phyloP scores from a whole-genome alignment of 495 filamentous ascomycete species.

The Xylaria curta region DNA sequence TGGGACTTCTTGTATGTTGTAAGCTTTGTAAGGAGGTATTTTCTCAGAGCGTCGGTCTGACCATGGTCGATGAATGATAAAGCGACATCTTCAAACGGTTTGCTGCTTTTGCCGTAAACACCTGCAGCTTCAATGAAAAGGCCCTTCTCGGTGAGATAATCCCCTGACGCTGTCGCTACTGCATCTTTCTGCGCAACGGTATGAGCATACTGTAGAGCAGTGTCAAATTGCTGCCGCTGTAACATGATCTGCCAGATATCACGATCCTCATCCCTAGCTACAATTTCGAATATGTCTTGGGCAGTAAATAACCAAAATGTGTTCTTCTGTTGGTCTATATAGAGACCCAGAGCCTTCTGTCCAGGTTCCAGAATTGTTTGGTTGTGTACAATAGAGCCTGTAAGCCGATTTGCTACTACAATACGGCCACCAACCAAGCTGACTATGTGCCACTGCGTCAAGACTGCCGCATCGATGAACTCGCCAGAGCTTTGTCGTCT shows the following conservation, averaged over 20 bases:
- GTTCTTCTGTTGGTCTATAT: conserved; percentile 87
- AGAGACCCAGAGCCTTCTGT: conserved; percentile 77
- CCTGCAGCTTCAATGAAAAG: conserved; percentile 83
- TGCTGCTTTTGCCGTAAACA: conserved; percentile 93
- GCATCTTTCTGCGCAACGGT: conserved; percentile 79
- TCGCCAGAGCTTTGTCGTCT: conserved; percentile 71
- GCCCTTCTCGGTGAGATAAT: conserved; percentile 80
- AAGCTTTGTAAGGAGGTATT: conserved; percentile 87
- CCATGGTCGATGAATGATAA: conserved; percentile 86
- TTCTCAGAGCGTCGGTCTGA: conserved; percentile 89
- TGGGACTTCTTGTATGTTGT: conserved; percentile 79
- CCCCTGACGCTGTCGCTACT: conserved; percentile 87
- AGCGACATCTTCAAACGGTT: conserved; percentile 94
- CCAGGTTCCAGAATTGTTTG: conserved; percentile 83
- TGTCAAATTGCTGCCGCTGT: conserved; percentile 81
- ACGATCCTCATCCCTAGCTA: conserved; percentile 84
- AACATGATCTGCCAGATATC: conserved; percentile 95
- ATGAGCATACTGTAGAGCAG: conserved; percentile 80
- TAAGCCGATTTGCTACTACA: conserved; percentile 83
- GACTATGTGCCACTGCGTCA: conserved; percentile 95
- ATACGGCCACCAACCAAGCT: conserved; percentile 80
- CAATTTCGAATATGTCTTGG: conserved; percentile 90
- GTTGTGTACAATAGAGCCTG: conserved; percentile 82
- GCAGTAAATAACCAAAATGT: conserved; percentile 96
- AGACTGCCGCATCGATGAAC: conserved; percentile 75